Evolutionary conservation across 225 moss, liverwort and hornwort species (phyloP), one percentile per base, ranked within the genome.

Genomic region (Pseudisothecium myosuroides): DNA sequence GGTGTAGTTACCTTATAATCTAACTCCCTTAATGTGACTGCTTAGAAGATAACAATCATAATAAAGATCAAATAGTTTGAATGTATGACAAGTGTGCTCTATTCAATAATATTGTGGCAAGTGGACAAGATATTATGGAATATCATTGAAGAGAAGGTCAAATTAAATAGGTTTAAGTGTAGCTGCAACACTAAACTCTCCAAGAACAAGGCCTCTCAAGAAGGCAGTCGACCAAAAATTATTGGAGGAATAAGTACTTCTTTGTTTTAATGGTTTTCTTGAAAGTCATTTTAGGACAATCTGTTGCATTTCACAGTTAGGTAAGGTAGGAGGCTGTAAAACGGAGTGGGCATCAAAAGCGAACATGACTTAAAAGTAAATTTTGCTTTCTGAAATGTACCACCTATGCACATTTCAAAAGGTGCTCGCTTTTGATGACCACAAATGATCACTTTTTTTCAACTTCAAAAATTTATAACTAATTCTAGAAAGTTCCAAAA

Each of bases 131-230:
- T 52, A 34, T 22, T 34, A 0, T 0, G 0, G 3, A 52, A 22
- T 52, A 8, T 34, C 34, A 21, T 76, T 52, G 34, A 21, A 76
- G 12, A 76, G 13, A 43, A 20, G 5, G 11, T 19, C 1, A 32
- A 1, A 20, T 49, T 75, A 17, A 20, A 31, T 19, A 71, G 26
- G 41, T 39, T 1, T 16, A 4, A 49, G 5, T 49, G 12, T 49
- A 75, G 20, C 7, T 19, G 4, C 19, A 19, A 11, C 6, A 3
- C 4, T 6, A 47, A 74, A 47, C 4, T 47, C 1, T 31, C 1
- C 2, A 76, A 75, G 49, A 75, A 75, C 1, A 0, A 41, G 32
- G 20, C 12, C 12, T 50, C 4, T 34, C 3, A 76, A 0, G 5
- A 76, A 32, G 5, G 21, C 50, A 34, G 50, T 50, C 1, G 21